Evolutionary conservation across 495 filamentous ascomycete genomes (phyloP), one percentile per base, ranked within the genome.

Genomic region (Hypoxylon fragiforme): DNA sequence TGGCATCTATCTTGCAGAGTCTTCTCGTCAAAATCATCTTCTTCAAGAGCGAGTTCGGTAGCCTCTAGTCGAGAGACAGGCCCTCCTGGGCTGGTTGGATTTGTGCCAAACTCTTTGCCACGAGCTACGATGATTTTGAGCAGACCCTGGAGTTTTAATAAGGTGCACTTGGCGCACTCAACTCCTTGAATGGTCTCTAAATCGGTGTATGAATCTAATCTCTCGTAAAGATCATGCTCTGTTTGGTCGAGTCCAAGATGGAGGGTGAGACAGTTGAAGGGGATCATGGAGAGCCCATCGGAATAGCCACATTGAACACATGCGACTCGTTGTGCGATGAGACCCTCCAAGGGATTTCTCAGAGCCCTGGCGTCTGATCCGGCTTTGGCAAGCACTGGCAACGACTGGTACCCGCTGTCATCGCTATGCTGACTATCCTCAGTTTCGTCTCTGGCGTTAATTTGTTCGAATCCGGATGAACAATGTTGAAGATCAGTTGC

Each of bases 231-330:
- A 55, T 87, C 80, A 56, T 87, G 86, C 42, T 75, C 68, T 31
- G 57, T 70, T 54, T 64, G 67, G 12, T 73, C 73, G 26, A 65
- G 62, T 4, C 84, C 87, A 0, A 97, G 79, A 28, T 83, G 87
- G 0, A 99, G 81, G 4, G 95, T 97, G 44, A 99, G 72, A 66
- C 90, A 96, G 60, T 95, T 96, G 77, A 97, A 97, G 0, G 91
- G 90, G 32, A 90, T 92, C 60, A 97, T 78, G 8, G 85, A 87
- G 24, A 97, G 76, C 1, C 90, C 90, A 59, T 95, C 90, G 1
- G 90, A 90, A 69, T 86, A 88, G 9, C 91, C 89, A 66, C 95
- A 99, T 20, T 73, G 70, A 45, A 88, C 85, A 67, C 95, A 99
- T 0, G 88, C 90, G 3, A 97, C 92, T 22, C 94, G 77, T 68